Conservation (phyloP, 2,329 filamentous ascomycete species). For the Colletotrichum siamense region DNA sequence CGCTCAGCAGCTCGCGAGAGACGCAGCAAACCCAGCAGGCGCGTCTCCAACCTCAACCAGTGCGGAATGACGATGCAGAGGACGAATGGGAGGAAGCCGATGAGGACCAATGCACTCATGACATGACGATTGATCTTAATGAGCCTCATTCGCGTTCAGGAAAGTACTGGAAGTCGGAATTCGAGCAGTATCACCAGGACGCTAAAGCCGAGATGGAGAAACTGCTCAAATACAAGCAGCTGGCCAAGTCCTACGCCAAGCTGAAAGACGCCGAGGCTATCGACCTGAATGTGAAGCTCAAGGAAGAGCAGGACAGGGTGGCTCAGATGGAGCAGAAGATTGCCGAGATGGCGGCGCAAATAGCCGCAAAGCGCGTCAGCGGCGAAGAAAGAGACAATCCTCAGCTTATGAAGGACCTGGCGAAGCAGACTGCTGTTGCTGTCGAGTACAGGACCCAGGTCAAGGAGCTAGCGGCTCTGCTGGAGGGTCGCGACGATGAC, state of each 20-base stretch:
- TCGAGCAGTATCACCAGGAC: conserved; percentile 74
- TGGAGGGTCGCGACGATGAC: conserved; percentile 47
- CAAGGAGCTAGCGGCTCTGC: conserved; percentile 60
- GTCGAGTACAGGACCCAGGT: conserved; percentile 65
- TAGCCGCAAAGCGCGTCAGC: conserved; percentile 44
- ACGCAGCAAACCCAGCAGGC: conserved; percentile 17
- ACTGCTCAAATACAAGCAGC: conserved; percentile 79
- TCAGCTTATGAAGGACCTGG: conserved; percentile 57
- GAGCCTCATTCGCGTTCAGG: conserved; percentile 78
- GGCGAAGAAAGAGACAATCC: conserved; percentile 49
- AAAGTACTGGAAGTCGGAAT: conserved; percentile 81
- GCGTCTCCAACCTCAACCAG: conserved; percentile 8
- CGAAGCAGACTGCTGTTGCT: conserved; percentile 62
- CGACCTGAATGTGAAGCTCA: conserved; percentile 68
- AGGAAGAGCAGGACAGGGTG: conserved; percentile 71
- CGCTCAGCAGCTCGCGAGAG: not conserved
- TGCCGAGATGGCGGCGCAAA: conserved; percentile 63
- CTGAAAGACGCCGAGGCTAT: conserved; percentile 77
- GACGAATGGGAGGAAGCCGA: conserved; percentile 58
- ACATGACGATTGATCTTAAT: conserved; percentile 73
- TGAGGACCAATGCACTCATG: conserved; percentile 54
- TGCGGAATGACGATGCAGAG: conserved; percentile 33
- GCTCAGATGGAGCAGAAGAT: conserved; percentile 68
- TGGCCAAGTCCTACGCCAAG: conserved; percentile 79
- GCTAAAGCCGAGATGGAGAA: conserved; percentile 78